Evolutionary conservation across 768 basidiomycete species (phyloP), one percentile per base, ranked within the genome.

Genomic region (Rhodocollybia butyracea): DNA sequence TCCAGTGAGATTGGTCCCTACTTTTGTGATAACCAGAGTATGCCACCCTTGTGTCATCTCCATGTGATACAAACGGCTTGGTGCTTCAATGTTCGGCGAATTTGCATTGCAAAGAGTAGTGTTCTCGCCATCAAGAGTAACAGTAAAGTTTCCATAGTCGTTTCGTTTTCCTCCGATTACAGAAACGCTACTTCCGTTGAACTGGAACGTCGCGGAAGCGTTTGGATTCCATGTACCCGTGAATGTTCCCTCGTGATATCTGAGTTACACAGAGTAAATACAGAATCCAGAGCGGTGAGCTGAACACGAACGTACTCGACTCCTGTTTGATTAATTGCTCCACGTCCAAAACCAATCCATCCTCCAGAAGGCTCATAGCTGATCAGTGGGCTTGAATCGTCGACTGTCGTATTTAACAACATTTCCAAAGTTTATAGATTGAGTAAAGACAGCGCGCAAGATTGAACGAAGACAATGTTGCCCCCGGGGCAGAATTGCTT

Each of bases 141-240:
- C 61, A 5, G 31, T 56, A 51, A 60, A 75, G n/a, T 54, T 61
- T 6, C 74, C 70, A 48, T 73, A 69, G 46, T 70, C 68, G 13
- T 31, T 3, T 21, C 73, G 63, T 19, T 65, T 64, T 2, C 69
- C 69, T 15, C 73, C 73, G 31, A 63, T 73, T 13, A 73, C 55
- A 65, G 63, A 70, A 42, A 74, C 21, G 12, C 56, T 60, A 12
- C 65, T 67, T 19, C 71, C 71, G 32, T 73, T 70, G 61, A 73
- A 74, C 45, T 32, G 50, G 46, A 72, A 60, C 0, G 58, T 55
- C 2, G 46, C 65, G 6, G 39, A 26, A 7, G 73, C 69, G 19
- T 58, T 57, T 7, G 63, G 60, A 1, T 58, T 57, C 39, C 67
- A 64, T 32, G 72, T 68, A 17, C 42, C 63, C 17, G 66, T 61